phyloP scores from a whole-genome alignment of 495 filamentous ascomycete species.

The Trichoderma orchidacearum region DNA sequence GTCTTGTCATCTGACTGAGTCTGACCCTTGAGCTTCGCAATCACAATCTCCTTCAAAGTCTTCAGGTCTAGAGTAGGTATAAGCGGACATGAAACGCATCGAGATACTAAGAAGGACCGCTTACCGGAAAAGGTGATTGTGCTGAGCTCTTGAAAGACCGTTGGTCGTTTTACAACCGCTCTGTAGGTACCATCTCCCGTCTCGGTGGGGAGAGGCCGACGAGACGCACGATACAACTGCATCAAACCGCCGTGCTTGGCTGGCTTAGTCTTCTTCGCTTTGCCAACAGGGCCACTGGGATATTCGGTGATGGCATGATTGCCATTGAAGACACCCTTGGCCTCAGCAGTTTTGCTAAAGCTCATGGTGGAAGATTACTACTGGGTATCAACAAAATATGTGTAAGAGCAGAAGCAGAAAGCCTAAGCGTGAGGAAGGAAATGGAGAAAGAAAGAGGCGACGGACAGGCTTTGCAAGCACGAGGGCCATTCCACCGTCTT shows the following conservation, averaged over 20 bases:
- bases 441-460: neutral
- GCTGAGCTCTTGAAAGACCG: constrained; percentile 50
- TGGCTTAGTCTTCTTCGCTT: constrained; percentile 1
- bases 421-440: neutral
- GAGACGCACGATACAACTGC: constrained; percentile 32
- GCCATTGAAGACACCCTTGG: neutral
- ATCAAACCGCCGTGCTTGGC: neutral
- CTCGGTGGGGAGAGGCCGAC: constrained; percentile 52
- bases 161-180: constrained; percentile 22
- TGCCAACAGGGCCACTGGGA: neutral
- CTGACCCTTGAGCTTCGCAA: constrained; percentile 29
- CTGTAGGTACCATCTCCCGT: constrained; percentile 45
- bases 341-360: neutral
- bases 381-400: neutral
- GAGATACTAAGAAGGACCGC: no score
- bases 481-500: neutral
- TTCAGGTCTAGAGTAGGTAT: constrained; percentile 17
- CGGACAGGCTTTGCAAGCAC: neutral
- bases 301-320: neutral
- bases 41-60: constrained; percentile 20
- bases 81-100: neutral
- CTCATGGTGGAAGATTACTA: neutral
- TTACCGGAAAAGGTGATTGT: constrained; percentile 30
- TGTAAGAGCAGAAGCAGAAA: neutral
- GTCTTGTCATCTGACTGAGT: constrained; percentile 61